A percentile compares a stretch with the other conserved stretches of the same genome.
phyloP scores from a whole-genome alignment of 805 yeast genomes.

The Zygosaccharomyces rouxii region DNA sequence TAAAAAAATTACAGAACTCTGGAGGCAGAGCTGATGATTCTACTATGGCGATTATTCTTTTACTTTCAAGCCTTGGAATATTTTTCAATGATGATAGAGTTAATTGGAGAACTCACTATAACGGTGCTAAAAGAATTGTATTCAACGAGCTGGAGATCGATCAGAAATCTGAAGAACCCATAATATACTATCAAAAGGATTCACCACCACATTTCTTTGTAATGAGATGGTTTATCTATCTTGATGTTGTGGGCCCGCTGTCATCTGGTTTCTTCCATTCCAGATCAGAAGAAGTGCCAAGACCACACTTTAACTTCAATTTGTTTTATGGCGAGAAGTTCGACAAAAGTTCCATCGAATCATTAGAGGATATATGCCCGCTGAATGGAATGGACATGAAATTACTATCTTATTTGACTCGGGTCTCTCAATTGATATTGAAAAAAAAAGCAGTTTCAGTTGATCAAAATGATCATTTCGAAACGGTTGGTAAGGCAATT shows the following conservation, averaged over 20 bases:
- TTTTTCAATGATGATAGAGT: constrained; percentile 40
- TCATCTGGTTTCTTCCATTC: constrained; percentile 43
- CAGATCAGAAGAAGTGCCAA: constrained; percentile 4
- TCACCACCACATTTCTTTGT: constrained; percentile 44
- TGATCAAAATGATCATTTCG: constrained; percentile 17
- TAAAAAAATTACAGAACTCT: constrained; percentile 4
- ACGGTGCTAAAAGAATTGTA: constrained; percentile 65
- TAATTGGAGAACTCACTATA: constrained; percentile 59
- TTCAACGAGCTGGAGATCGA: constrained; percentile 12
- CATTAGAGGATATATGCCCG: constrained; percentile 49
- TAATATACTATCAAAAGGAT: constrained; percentile 14
- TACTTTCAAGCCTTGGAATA: constrained; percentile 55
- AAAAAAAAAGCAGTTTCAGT: constrained; percentile 5
- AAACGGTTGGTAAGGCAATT: constrained; percentile 33
- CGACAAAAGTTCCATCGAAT: constrained; percentile 16
- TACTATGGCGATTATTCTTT: constrained; percentile 57
- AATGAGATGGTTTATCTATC: constrained; percentile 63
- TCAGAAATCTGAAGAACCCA: constrained; percentile 9
- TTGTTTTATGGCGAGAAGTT: constrained; percentile 1
- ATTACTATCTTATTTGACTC: constrained; percentile 53
- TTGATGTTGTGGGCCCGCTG: constrained; percentile 59
- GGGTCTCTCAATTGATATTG: constrained; percentile 40
- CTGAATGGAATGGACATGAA: constrained; percentile 65
- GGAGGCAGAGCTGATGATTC: constrained; percentile 41
- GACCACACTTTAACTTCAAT: constrained; percentile 24